Base-by-base conservation (phyloP, 495 filamentous ascomycete species). In the Aspergillus homomorphus region DNA sequence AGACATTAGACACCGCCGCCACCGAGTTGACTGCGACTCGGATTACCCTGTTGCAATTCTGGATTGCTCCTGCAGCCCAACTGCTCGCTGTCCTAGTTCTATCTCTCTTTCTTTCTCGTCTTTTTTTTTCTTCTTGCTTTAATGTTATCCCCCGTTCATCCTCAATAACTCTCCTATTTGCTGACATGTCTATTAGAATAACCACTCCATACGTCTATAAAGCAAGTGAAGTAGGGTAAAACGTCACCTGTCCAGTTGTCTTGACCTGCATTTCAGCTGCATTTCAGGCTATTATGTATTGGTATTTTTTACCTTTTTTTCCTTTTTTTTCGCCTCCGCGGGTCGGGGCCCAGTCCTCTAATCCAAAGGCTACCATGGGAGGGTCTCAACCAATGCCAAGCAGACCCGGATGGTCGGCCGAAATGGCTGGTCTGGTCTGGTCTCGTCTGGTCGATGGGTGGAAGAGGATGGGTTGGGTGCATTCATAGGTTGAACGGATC, bases 381-480 rank as follows among this genome's bases (percentile, higher is more conserved):
- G 54, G 53, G 42, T 38, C 30, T 54, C 51, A 53, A 46, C 54
- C 55, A 44, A 33, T 57, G 33, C 55, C 55, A 57, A 57, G 55
- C 24, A 23, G 45, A 48, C 38, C 55, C 59, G 53, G 51, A 45
- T 65, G 57, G 33, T 48, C 45, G 57, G 58, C 60, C 66, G 61
- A 61, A 49, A 57, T 53, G 48, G 53, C 52, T 60, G 50, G 43
- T 44, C n/a, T n/a, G 15, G 46, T 22, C 22, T 23, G 16, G 23
- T 19, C 12, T 38, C 12, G 44, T 49, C 45, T 23, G 23, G 14
- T 49, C 45, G 23, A 21, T 23, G 20, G 21, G 9, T 14, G n/a
- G n/a, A n/a, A n/a, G n/a, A n/a, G n/a, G n/a, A n/a, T n/a, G n/a
- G n/a, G n/a, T n/a, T n/a, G n/a, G n/a, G n/a, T n/a, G n/a, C n/a